Evolutionary conservation across 2,329 filamentous ascomycete genomes (phyloP), one percentile per base, ranked within the genome.

Genomic region (Tolypocladium amazonense): DNA sequence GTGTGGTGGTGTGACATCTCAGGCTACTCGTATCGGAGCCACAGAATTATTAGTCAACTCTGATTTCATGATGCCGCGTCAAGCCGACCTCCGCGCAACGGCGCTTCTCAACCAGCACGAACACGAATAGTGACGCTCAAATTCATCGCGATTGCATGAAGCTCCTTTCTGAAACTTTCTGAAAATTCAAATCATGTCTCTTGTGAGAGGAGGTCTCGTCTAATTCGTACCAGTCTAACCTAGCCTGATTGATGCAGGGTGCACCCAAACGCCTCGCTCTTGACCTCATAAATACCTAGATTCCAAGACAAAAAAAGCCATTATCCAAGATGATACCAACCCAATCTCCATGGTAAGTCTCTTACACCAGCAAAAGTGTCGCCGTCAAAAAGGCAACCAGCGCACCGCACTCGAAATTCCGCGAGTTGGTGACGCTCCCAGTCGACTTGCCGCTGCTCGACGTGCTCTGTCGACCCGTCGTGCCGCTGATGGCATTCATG

Each of bases 401-500:
- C 11, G 77, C 77, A 3, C 71, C 76, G 14, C 69, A 70, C 15
- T 71, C 72, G 53, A 71, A 58, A 33, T 64, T 65, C 45, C 66
- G 66, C 11, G 55, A 47, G 20, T 38, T 41, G 59, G 41, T 47
- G 15, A 38, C 43, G 39, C 55, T 62, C 12, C 64, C 65, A 39
- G 62, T 64, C 12, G 63, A 66, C 54, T 62, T 58, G 33, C 58
- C 39, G 50, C 39, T 56, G 23, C 57, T 62, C 12, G 64, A 55
- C 6, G 20, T n/a, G 18, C 59, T 65, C 39, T 65, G 66, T 18
- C 77, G 72, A 11, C 77, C 77, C 2, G 67, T 69, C 15, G 74
- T 65, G 43, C 70, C 67, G 8, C 68, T 73, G 59, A 86, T 73
- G 11, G 75, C 77, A 70, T 93, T 93, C 67, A 91, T 71, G 54